phyloP scores from a whole-genome alignment of 208 protist genomes.

The Leishmania tropica region DNA sequence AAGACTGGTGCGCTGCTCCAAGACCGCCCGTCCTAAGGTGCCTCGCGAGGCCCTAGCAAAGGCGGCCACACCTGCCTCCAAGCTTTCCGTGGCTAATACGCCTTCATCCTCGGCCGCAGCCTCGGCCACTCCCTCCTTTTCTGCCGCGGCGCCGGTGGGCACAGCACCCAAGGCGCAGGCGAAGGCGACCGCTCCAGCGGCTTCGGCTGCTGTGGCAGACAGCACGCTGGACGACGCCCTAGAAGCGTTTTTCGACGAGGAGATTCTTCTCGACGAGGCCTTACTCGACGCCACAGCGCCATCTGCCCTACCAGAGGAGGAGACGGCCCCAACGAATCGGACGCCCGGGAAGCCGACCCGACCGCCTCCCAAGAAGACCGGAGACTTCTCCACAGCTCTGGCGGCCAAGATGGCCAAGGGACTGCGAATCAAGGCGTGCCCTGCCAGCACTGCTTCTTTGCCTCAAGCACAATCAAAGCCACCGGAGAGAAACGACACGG shows the following conservation, averaged over 20 bases:
- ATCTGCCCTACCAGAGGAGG: not conserved
- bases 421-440: conserved; percentile 5
- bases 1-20: conserved; percentile 20
- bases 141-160: not conserved
- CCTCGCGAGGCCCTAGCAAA: not conserved
- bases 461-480: not conserved
- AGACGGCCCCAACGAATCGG: not conserved
- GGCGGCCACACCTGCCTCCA: not conserved
- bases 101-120: not conserved
- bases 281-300: conserved; percentile 31
- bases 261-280: conserved; percentile 37
- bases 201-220: conserved; percentile 1
- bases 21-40: not conserved
- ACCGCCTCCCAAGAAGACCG: not conserved
- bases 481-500: not conserved
- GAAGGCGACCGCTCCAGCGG: not conserved
- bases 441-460: not conserved
- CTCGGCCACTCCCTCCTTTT: not conserved
- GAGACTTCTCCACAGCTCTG: conserved; percentile 21
- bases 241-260: conserved; percentile 46
- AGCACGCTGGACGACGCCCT: conserved; percentile 31
- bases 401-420: conserved; percentile 20
- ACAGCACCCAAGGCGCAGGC: not conserved
- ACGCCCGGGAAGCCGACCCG: not conserved
- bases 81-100: not conserved